Evolutionary conservation across 2,329 filamentous ascomycete genomes (phyloP).

Genomic region (Fusarium sp.): DNA sequence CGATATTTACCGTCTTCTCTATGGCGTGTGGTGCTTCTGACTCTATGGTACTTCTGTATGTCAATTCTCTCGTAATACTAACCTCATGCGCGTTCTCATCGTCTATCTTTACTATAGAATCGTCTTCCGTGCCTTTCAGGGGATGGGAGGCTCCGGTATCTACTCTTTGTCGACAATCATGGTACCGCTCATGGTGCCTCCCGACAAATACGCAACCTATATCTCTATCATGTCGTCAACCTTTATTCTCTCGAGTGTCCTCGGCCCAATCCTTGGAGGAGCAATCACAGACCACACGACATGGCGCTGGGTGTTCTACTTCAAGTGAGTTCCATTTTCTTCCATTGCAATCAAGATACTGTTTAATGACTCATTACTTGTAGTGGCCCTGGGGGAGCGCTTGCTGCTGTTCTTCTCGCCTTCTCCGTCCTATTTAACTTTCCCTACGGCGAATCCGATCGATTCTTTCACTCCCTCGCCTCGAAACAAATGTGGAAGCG

Average conservation of each 20-base stretch:
- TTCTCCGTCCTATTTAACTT: slow-evolving; percentile 10
- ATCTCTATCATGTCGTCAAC: slow-evolving; percentile 24
- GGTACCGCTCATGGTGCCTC: slow-evolving; percentile 18
- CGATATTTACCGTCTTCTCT: slow-evolving; percentile 26
- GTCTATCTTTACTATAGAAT: background rate
- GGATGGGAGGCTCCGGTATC: slow-evolving; percentile 29
- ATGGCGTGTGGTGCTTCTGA: slow-evolving; percentile 7
- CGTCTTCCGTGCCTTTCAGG: slow-evolving; percentile 30
- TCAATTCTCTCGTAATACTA: no score
- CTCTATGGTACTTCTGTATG: background rate
- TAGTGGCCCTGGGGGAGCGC: background rate
- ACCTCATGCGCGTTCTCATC: background rate
- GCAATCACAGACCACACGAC: slow-evolving; percentile 13
- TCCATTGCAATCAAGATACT: background rate
- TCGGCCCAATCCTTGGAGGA: slow-evolving; percentile 12
- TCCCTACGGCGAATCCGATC: background rate
- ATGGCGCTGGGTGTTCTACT: slow-evolving; percentile 16
- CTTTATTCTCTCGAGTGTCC: slow-evolving; percentile 11
- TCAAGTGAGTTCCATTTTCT: slow-evolving; percentile 4
- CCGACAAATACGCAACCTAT: slow-evolving; percentile 21
- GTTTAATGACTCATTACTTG: no score
- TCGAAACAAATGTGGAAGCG: slow-evolving; percentile 1
- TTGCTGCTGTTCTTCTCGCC: slow-evolving; percentile 10
- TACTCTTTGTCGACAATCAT: slow-evolving; percentile 25
- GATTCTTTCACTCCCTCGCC: background rate